Evolutionary conservation across 495 filamentous ascomycete species (phyloP), one percentile per base, ranked within the genome.

Genomic region (Daldinia bambusicola): DNA sequence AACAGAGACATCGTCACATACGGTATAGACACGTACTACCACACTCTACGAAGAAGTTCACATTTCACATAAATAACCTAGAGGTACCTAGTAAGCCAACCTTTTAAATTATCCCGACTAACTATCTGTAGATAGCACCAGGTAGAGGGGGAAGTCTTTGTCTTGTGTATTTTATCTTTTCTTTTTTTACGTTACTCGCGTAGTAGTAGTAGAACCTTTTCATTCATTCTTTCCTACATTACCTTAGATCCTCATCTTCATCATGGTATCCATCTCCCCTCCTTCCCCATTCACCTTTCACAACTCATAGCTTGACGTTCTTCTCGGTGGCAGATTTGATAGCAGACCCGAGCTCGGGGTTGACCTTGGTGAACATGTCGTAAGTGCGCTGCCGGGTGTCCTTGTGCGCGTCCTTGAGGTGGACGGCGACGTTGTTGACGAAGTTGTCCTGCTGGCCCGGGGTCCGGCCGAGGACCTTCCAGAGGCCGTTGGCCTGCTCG

Each of bases 371-470:
- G 63, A 85, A 86, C 83, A 85, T 84, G 43, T 84, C 83, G 75
- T 89, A 89, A 6, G 88, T 90, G 20, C 83, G 81, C 73, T 83
- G 79, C 51, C 88, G 81, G 10, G 89, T 89, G 52, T 81, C 80
- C 36, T 74, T 67, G 36, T 80, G 63, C 30, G 80, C 71, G 26
- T 63, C 68, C 50, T 64, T 67, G 38, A 93, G 84, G 32, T 86
- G 80, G 7, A 87, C 90, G 18, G 85, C 84, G 56, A 91, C 84
- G 70, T 92, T 92, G 43, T 80, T 69, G 41, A 92, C 80, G 65
- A 91, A 90, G 73, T 89, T 89, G 14, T 89, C 86, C 80, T 92
- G 90, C 75, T 90, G 88, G 2, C 88, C 89, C 0, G 82, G 80
- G 40, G 82, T 82, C 30, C 82, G 82, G 52, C 89, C 89, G 22